Evolutionary conservation across 2,329 filamentous ascomycete genomes (phyloP).

Genomic region (Passalora sequoiae): DNA sequence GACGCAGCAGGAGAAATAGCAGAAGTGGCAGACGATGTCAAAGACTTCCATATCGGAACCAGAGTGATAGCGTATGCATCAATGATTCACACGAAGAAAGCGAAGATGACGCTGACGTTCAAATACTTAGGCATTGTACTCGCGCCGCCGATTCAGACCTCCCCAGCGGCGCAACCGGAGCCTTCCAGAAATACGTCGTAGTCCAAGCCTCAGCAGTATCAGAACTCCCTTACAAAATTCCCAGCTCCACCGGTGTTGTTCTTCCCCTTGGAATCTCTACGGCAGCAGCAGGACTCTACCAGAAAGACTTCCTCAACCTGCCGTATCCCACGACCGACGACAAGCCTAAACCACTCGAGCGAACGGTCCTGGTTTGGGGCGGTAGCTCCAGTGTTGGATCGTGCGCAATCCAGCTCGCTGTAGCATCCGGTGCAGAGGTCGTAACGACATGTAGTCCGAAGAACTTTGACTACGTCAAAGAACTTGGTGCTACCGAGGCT

Average conservation of each 20-base stretch:
- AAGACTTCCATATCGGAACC: constrained; percentile 42
- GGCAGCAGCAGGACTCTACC: constrained; percentile 34
- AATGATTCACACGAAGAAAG: too few species aligned
- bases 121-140: constrained; percentile 19
- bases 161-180: constrained; percentile 20
- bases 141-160: constrained; percentile 14
- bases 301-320: constrained; percentile 24
- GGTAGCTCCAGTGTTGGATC: constrained; percentile 51
- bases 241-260: constrained; percentile 37
- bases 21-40: constrained; percentile 44
- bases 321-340: constrained; percentile 18
- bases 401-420: constrained; percentile 47
- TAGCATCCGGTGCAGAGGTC: constrained; percentile 43
- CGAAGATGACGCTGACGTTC: background rate
- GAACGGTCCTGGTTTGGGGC: constrained; percentile 49
- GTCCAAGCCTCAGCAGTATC: constrained; percentile 32
- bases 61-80: constrained; percentile 41
- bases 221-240: constrained; percentile 38
- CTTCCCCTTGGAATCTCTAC: constrained; percentile 42
- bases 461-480: constrained; percentile 41
- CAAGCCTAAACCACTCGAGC: constrained; percentile 16
- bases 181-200: constrained; percentile 33
- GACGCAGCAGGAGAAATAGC: constrained; percentile 46
- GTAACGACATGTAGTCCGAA: constrained; percentile 33
- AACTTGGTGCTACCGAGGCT: constrained; percentile 43